phyloP scores from a whole-genome alignment of 768 basidiomycete species.

The Leccinum barrowsii region DNA sequence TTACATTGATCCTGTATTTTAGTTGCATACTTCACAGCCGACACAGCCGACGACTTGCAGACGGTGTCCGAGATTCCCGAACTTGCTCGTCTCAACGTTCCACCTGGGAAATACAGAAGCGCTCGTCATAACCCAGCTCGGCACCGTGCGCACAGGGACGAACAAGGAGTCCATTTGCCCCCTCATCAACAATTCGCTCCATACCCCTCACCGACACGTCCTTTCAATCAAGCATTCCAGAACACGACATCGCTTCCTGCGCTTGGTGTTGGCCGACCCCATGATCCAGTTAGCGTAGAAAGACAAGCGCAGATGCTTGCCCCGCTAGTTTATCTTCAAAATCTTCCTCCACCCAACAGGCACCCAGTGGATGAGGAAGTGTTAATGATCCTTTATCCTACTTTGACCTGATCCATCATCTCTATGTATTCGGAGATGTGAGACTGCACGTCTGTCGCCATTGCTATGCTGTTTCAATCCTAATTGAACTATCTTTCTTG shows the following conservation, averaged over 20 bases:
- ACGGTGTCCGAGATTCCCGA: constrained; percentile 59
- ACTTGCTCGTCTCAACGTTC: constrained; percentile 52
- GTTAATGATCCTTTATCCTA: constrained; percentile 53
- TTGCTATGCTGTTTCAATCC: constrained; percentile 5
- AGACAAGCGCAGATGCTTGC: constrained; percentile 41
- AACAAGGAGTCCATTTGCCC: constrained; percentile 14
- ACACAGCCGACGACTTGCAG: constrained; percentile 51
- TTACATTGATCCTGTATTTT: constrained; percentile 4
- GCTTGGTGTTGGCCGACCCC: neutral
- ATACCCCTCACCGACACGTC: constrained; percentile 29
- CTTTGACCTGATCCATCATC: constrained; percentile 23
- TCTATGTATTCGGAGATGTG: constrained; percentile 9
- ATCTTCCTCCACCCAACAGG: constrained; percentile 55
- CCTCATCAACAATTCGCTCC: constrained; percentile 28
- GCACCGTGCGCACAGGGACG: constrained; percentile 31
- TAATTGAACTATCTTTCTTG: constrained; percentile 11
- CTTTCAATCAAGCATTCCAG: constrained; percentile 9
- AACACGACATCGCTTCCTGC: neutral
- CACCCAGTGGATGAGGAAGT: constrained; percentile 72
- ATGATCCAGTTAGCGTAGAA: constrained; percentile 6
- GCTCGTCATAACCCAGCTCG: constrained; percentile 55
- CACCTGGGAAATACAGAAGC: constrained; percentile 59
- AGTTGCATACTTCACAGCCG: constrained; percentile 79
- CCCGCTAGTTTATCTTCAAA: constrained; percentile 61
- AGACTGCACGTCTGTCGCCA: constrained; percentile 5